A percentile compares a stretch with the other conserved stretches of the same genome.
Conservation (phyloP, 352 stramenopile genomes). For the Phytopythium helicoides region DNA sequence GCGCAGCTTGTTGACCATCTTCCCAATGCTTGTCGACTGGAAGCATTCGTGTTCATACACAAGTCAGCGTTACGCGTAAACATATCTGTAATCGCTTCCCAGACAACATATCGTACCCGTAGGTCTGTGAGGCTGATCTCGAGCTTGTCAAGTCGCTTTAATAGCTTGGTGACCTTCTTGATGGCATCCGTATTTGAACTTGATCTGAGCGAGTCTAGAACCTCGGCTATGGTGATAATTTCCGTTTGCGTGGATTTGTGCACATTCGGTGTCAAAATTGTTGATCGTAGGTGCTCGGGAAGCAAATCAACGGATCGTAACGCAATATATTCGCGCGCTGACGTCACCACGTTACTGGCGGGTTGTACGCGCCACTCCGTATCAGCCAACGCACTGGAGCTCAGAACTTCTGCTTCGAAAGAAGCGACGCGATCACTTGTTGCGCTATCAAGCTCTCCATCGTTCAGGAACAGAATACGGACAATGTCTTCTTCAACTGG, state of each 20-base stretch:
- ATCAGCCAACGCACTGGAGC: conserved; percentile 59
- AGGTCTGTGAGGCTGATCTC: conserved; percentile 77
- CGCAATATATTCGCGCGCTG: conserved; percentile 77
- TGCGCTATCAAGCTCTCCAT: conserved; percentile 69
- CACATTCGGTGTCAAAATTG: conserved; percentile 73
- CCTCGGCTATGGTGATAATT: conserved; percentile 58
- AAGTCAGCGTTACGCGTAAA: no score
- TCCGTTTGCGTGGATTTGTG: conserved; percentile 83
- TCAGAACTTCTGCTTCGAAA: conserved; percentile 66
- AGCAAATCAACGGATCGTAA: conserved; percentile 84
- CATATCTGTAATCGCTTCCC: no score
- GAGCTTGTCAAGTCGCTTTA: conserved; percentile 70
- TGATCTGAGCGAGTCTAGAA: conserved; percentile 53
- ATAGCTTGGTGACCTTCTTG: conserved; percentile 52
- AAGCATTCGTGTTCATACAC: neutral
- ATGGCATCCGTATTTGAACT: conserved; percentile 15
- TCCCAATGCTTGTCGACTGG: conserved; percentile 82
- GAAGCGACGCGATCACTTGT: conserved; percentile 49
- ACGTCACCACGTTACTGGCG: conserved; percentile 77
- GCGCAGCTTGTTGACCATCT: conserved; percentile 81
- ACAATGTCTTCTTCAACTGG: conserved; percentile 61
- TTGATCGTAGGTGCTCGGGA: conserved; percentile 71
- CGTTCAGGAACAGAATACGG: conserved; percentile 78
- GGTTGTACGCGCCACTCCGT: conserved; percentile 79
- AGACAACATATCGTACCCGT: conserved; percentile 36